Base-by-base conservation (phyloP, 371 early-diverging fungal species). In the Phascolomyces articulosus region DNA sequence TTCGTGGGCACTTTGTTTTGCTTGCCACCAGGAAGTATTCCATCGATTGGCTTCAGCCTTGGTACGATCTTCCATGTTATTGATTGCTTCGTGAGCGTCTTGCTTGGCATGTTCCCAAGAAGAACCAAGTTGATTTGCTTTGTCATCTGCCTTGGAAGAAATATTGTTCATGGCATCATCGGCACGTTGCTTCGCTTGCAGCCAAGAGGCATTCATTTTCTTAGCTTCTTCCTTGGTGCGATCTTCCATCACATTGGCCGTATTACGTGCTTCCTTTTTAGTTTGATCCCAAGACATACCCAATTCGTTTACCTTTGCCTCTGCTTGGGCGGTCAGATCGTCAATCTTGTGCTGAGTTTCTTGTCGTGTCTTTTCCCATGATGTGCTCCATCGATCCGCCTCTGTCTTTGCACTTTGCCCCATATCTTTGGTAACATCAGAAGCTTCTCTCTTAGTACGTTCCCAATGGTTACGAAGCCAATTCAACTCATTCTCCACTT, bases 271-370 rank as follows among this genome's bases (percentile, higher is more conserved):
- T 38, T 63, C 34, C 8, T 62, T 44, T 21, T 70, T 64, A 27
- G 69, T 64, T 4, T 66, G 49, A 23, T 71, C 63, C 68, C 60
- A 58, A 8, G 40, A 56, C n/a, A 21, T 2, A 10, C 65, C 55
- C 4, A 60, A 51, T 10, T 51, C 49, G 13, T 59, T 48, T 2
- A 60, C 64, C 16, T 34, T 34, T 6, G 6, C 11, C 34, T 34
- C 34, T 9, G 34, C 34, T 34, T 34, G 34, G 1, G 34, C 34
- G 9, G 34, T 11, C 6, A 34, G 34, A 34, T 34, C 34, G 11
- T 34, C 34, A 6, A 34, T 34, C 6, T 6, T 34, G 34, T 34
- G 34, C 11, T 34, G 34, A 29, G 48, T 55, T 29, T 62, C 48
- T 4, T 51, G 47, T n/a, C 59, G 24, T 18, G 60, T 24, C 15